Percentiles rank a stretch among this genome's conserved stretches.
phyloP scores from a whole-genome alignment of 192 early-diverging fungal genomes.

The Backusella australiensis region DNA sequence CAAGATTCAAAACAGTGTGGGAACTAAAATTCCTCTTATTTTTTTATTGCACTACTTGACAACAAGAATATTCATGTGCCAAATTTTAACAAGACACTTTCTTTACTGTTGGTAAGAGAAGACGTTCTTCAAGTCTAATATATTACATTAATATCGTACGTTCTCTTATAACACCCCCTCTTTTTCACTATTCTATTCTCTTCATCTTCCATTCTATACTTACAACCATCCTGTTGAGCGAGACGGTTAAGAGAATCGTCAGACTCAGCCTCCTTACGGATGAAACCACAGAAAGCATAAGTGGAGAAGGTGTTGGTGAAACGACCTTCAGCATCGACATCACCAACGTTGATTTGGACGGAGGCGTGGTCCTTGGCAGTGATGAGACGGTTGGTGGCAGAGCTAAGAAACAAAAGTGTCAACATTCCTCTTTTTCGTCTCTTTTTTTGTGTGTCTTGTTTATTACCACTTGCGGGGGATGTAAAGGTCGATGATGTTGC shows the following conservation, averaged over 20 bases:
- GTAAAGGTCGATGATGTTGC: slow-evolving; percentile 77
- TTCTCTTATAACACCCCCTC: background rate
- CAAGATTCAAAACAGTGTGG: slow-evolving; percentile 2
- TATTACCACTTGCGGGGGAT: slow-evolving; percentile 90
- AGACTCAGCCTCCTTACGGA: slow-evolving; percentile 86
- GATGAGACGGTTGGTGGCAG: slow-evolving; percentile 97
- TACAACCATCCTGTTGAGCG: slow-evolving; percentile 69
- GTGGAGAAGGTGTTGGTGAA: slow-evolving; percentile 73
- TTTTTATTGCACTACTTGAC: background rate
- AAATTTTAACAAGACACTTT: background rate
- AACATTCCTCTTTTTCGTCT: background rate
- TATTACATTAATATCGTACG: background rate
- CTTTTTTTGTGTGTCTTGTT: background rate
- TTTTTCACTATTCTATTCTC: no score
- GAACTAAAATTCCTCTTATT: background rate
- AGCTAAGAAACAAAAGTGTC: slow-evolving; percentile 48
- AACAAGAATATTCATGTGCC: background rate
- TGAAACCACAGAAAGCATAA: slow-evolving; percentile 89
- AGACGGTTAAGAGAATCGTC: slow-evolving; percentile 98
- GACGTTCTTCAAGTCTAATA: slow-evolving; percentile 67
- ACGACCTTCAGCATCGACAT: slow-evolving; percentile 84
- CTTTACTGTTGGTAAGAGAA: slow-evolving; percentile 72
- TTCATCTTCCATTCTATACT: slow-evolving; percentile 13
- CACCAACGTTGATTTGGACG: slow-evolving; percentile 95
- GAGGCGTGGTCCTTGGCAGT: slow-evolving; percentile 98